Percentiles rank a stretch among this genome's conserved stretches.
Evolutionary conservation across 2,329 filamentous ascomycete species (phyloP).

Genomic region (Calonectria hawksworthii): DNA sequence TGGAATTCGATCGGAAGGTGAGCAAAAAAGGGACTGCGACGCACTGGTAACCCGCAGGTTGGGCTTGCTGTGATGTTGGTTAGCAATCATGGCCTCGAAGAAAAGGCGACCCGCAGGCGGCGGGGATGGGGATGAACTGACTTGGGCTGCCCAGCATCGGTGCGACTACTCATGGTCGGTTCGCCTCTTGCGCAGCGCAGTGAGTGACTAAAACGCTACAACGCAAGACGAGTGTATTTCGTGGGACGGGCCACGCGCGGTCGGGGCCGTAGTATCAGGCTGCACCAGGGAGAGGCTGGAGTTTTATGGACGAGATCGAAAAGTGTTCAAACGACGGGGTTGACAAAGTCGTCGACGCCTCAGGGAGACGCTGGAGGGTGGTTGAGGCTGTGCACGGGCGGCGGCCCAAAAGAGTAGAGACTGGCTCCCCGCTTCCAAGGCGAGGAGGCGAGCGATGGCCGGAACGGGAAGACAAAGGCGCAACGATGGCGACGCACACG

Average conservation of each 20-base stretch:
- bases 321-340: conserved; percentile 36
- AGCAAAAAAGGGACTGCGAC: conserved; percentile 50
- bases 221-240: conserved; percentile 33
- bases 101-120: conserved; percentile 24
- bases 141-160: conserved; percentile 54
- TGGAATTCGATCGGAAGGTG: conserved; percentile 34
- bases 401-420: conserved; percentile 44
- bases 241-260: conserved; percentile 33
- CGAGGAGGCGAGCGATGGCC: conserved; percentile 42
- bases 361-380: conserved; percentile 33
- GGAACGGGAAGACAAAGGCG: conserved; percentile 42
- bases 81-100: conserved; percentile 42
- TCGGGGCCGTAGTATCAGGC: conserved; percentile 30
- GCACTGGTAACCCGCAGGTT: conserved; percentile 96
- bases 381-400: conserved; percentile 51
- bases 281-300: conserved; percentile 29
- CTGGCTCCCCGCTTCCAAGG: conserved; percentile 48
- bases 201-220: conserved; percentile 44
- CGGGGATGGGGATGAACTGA: conserved; percentile 44
- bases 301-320: conserved; percentile 32
- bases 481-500: conserved; percentile 27
- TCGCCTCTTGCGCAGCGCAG: conserved; percentile 45
- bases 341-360: conserved; percentile 45
- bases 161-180: conserved; percentile 51
- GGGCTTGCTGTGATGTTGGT: conserved; percentile 71